Evolutionary conservation across 2,329 filamentous ascomycete genomes (phyloP), one percentile per base, ranked within the genome.

Genomic region (Bipolaris sorokiniana): DNA sequence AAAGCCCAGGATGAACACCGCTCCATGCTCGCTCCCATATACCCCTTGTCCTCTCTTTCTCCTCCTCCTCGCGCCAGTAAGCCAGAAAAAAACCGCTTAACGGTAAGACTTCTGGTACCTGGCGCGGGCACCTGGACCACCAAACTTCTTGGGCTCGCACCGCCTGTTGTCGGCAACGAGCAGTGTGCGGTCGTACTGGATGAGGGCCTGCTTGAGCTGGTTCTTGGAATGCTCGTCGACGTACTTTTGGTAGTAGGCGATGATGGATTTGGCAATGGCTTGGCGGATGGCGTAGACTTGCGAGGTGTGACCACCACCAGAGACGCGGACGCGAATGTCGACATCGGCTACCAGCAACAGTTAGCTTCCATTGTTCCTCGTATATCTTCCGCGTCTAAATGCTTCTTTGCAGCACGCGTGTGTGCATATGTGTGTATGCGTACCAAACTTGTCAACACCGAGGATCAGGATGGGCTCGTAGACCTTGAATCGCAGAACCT

Each of bases 161-260:
- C 95, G 91, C 82, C 95, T 90, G 90, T 97, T 97, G 84, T 99
- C 95, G 82, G 95, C 95, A 77, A 99, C 95, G 78, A 99, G 90
- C 72, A 99, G 90, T 80, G 92, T 96, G 79, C 93, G 89, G 87
- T 97, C 92, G 86, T 94, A 99, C 81, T 92, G 88, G 78, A 94
- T 91, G 74, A 99, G 89, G 72, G 91, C 91, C 84, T 94, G 90
- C 92, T 98, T 99, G 79, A 99, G 88, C 84, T 92, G 87, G 89
- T 98, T 97, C 91, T 99, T 99, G 86, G 90, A 92, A 90, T 98
- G 93, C 90, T 99, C 95, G 80, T 99, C 95, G 83, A 98, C 92
- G 85, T 89, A 99, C 88, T 99, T 97, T 86, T 97, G 94, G 90
- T 97, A 98, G 90, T 97, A 97, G 82, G 92, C 90, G 78, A 96